Conservation (phyloP, 1,284 basidiomycete species). For the Pholiota adiposa region DNA sequence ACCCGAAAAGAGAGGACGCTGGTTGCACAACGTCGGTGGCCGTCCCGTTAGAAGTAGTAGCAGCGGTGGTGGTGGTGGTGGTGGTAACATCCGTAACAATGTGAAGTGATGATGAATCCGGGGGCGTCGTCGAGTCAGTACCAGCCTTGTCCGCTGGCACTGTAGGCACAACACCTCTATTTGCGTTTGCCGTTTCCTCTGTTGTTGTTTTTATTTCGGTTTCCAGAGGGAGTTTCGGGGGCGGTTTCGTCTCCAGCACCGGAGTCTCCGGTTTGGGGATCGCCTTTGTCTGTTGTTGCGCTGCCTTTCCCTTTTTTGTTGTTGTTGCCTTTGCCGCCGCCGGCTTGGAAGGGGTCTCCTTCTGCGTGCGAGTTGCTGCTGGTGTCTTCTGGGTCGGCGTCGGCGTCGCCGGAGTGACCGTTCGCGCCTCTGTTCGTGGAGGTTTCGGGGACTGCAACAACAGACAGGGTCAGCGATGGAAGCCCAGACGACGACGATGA, state of each 20-base stretch:
- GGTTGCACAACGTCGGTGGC: not conserved
- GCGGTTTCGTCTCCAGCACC: not conserved
- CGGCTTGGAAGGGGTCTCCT: slow-evolving; percentile 2
- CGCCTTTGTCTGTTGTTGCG: not conserved
- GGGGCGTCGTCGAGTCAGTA: not conserved
- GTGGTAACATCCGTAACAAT: not conserved
- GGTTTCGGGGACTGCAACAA: not conserved
- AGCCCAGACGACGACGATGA: slow-evolving; percentile 13
- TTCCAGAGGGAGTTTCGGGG: not conserved
- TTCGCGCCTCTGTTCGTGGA: not conserved
- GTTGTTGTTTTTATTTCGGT: not conserved
- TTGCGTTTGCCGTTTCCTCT: not conserved
- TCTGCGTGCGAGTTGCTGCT: not conserved
- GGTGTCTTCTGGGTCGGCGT: slow-evolving; percentile 7
- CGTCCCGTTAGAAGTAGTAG: not conserved
- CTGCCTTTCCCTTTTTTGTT: slow-evolving; percentile 4
- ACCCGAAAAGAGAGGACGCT: not conserved
- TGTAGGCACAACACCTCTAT: not conserved
- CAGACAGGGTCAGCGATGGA: not conserved
- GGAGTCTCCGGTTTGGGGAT: slow-evolving; percentile 6
- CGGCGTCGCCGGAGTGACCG: slow-evolving; percentile 8
- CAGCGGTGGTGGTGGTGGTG: not conserved
- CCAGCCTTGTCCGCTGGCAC: not conserved
- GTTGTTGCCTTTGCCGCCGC: not conserved
- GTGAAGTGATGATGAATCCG: not conserved